Conservation (phyloP, 2,329 filamentous ascomycete genomes). For the Dendrostoma leiphaemia region DNA sequence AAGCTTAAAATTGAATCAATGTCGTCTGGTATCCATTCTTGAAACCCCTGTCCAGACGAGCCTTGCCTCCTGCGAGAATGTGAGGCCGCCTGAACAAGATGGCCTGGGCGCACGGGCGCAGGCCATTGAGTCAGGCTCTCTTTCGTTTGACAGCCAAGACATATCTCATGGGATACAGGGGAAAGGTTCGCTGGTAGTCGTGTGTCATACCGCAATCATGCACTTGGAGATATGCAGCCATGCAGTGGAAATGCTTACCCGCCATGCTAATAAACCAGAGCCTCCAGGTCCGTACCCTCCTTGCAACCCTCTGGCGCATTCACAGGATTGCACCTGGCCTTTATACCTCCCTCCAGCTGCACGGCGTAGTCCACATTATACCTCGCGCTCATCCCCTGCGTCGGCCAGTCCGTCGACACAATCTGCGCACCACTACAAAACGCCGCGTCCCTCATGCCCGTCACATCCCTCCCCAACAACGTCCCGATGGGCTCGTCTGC, state of each 20-base stretch:
- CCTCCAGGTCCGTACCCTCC: neutral
- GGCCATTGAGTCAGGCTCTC: too few species aligned
- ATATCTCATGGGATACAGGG: too few species aligned
- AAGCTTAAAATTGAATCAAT: neutral
- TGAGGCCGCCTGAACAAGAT: too few species aligned
- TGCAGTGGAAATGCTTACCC: too few species aligned
- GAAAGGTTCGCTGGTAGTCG: too few species aligned
- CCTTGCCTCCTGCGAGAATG: too few species aligned
- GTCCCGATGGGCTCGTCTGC: conserved; percentile 45
- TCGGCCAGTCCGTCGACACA: conserved; percentile 47
- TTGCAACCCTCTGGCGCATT: neutral
- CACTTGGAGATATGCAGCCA: too few species aligned
- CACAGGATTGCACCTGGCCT: neutral
- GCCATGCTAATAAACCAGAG: too few species aligned
- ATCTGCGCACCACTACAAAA: conserved; percentile 47
- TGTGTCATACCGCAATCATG: too few species aligned
- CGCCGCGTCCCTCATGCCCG: conserved; percentile 38
- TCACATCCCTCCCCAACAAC: conserved; percentile 37
- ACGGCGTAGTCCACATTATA: conserved; percentile 47
- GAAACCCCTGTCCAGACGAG: too few species aligned
- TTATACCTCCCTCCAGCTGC: neutral
- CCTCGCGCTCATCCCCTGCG: conserved; percentile 42
- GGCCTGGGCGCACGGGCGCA: too few species aligned
- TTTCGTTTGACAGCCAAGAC: too few species aligned
- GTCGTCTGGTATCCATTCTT: neutral